Base-by-base conservation (phyloP, 2,329 filamentous ascomycete genomes). In the Aspergillus ustus region DNA sequence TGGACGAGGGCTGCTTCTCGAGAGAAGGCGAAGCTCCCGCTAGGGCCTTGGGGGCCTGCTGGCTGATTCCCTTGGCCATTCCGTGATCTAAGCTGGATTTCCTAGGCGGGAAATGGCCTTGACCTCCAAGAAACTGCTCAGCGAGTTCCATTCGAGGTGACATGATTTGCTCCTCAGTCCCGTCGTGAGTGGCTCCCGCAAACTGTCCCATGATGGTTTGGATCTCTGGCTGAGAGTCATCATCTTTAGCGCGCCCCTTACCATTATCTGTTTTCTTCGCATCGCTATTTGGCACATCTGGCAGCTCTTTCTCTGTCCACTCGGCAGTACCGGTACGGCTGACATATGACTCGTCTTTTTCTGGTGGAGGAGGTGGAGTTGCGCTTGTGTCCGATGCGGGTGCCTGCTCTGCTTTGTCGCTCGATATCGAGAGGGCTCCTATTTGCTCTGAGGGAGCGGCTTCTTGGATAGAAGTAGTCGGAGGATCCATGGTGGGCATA, bases 131-230 rank as follows among this genome's bases (percentile, higher is more conserved):
- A 67, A 92, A 84, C 6, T 93, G 92, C 31, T 90, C 90, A n/a
- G 92, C 87, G 62, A 94, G 85, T 75, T 94, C 93, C 48, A 96
- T 78, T 31, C 92, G 85, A 5, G 93, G 93, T 64, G 93, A 97
- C 92, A 97, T 96, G 72, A 97, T 92, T 75, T 96, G 92, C 54
- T 94, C 89, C 63, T 86, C 87, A 5, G 84, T 89, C 1, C 88
- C 90, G 0, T 89, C 91, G 55, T 88, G 87, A 29, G 87, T 87
- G 54, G 87, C 87, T 72, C 91, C 88, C 68, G 90, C 89, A 70
- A 98, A 98, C 77, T 98, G 95, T 65, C 92, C 92, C 92, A 99
- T 98, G 75, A 99, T 98, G 73, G 86, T 96, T 78, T 97, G 92
- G 63, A 99, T 97, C 79, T 99, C 95, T 6, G 90, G 89, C 62